phyloP scores from a whole-genome alignment of 2,329 filamentous ascomycete genomes.

The Aspergillus fructus region DNA sequence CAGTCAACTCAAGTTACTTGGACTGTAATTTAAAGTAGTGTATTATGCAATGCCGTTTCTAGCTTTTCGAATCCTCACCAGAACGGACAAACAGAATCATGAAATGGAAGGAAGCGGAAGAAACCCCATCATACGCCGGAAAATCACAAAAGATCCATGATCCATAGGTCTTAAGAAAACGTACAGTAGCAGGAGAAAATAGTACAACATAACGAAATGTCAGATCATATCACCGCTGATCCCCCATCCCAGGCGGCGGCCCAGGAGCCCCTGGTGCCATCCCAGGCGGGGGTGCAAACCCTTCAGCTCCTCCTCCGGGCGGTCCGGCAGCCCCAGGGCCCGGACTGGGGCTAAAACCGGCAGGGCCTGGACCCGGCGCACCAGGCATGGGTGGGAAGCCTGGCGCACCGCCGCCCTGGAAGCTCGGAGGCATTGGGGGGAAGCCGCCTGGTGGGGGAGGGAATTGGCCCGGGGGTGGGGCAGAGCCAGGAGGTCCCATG shows the following conservation, averaged over 20 bases:
- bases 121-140: slow-evolving; percentile 19
- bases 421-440: slow-evolving; percentile 34
- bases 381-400: slow-evolving; percentile 34
- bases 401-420: slow-evolving; percentile 43
- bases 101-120: slow-evolving; percentile 4
- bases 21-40: background rate
- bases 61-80: background rate
- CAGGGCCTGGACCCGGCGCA: slow-evolving; percentile 23
- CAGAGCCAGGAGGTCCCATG: slow-evolving; percentile 32
- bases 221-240: slow-evolving; percentile 22
- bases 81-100: background rate
- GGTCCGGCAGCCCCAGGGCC: slow-evolving; percentile 28
- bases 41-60: background rate
- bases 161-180: background rate
- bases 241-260: slow-evolving; percentile 29
- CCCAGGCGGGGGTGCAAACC: slow-evolving; percentile 30
- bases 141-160: background rate
- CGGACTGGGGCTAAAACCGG: slow-evolving; percentile 25
- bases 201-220: slow-evolving; percentile 3
- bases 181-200: no score
- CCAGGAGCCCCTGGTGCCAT: slow-evolving; percentile 21
- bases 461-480: slow-evolving; percentile 19
- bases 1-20: background rate
- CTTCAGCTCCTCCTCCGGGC: slow-evolving; percentile 31
- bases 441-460: slow-evolving; percentile 26